phyloP scores from a whole-genome alignment of 495 filamentous ascomycete species.

The Pseudevernia furfuracea region DNA sequence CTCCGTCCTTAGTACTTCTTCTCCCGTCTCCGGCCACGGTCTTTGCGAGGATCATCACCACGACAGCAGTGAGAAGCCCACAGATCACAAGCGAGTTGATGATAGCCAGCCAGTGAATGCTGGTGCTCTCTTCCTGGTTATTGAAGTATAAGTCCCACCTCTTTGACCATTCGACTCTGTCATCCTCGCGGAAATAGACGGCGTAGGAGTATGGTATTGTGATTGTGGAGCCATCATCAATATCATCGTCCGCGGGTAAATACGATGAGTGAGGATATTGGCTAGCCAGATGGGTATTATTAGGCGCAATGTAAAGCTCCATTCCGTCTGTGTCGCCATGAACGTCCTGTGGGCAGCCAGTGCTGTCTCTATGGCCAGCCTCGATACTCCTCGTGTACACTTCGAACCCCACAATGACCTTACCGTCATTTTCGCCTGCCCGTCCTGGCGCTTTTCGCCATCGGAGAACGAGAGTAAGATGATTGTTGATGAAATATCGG shows the following conservation, averaged over 20 bases:
- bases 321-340: slow-evolving; percentile 54
- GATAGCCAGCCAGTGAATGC: slow-evolving; percentile 89
- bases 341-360: slow-evolving; percentile 61
- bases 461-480: slow-evolving; percentile 80
- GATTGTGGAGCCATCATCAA: slow-evolving; percentile 61
- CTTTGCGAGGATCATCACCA: slow-evolving; percentile 77
- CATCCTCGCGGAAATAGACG: slow-evolving; percentile 84
- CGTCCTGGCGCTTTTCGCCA: slow-evolving; percentile 67
- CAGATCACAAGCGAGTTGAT: slow-evolving; percentile 85
- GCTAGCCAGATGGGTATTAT: slow-evolving; percentile 47
- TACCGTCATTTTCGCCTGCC: slow-evolving; percentile 61
- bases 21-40: slow-evolving; percentile 80
- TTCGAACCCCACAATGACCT: slow-evolving; percentile 87
- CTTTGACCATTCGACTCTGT: slow-evolving; percentile 72
- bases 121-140: slow-evolving; percentile 77
- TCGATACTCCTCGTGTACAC: slow-evolving; percentile 84
- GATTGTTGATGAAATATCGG: slow-evolving; percentile 82
- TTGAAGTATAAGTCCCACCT: slow-evolving; percentile 93
- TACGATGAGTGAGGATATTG: slow-evolving; percentile 57
- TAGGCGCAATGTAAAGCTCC: slow-evolving; percentile 59
- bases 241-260: slow-evolving; percentile 44
- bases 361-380: slow-evolving; percentile 47
- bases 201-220: slow-evolving; percentile 87
- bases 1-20: slow-evolving; percentile 55
- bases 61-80: slow-evolving; percentile 70